Base-by-base conservation (phyloP, 129 eudicot species). In the Calendula officinalis region DNA sequence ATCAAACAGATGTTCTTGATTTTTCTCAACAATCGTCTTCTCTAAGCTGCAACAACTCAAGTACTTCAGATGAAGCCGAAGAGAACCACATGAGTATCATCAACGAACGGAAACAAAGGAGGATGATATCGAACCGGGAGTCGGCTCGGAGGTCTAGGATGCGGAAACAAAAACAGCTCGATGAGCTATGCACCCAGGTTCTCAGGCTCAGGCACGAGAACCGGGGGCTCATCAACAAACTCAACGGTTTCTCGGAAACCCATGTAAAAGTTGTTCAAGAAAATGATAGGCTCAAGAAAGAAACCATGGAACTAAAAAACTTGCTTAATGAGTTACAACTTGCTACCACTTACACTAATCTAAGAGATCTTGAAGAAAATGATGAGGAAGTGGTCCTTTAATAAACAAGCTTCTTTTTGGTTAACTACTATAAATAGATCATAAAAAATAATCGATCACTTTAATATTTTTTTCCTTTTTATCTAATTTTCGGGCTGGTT, bases 141-240 rank as follows among this genome's bases (percentile, higher is more conserved):
- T 89, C 97, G 3, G 97, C 97, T 16, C 50, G 97, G 4, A 75
- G 97, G 52, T 89, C 97, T 1, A 63, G 97, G 75, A 83, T 89
- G 95, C 67, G 97, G 68, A 89, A 89, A 53, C 97, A 89, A 77
- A 89, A 59, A 68, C 97, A 89, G 48, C 84, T 89, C 0, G 97
- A 89, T 55, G 97, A 89, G 77, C 88, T 89, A 5, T 78, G 88
- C 84, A 81, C 91, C 3, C 97, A 86, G 52, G 86, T 86, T 38
- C 75, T 81, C 22, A 81, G 76, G 43, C 82, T 89, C 14, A 70
- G 88, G 48, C 83, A 75, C 11, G 91, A 89, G 50, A 86, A 89
- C 34, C 69, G 64, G 34, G 74, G 68, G 44, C 91, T 89, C 45
- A 48, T 83, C 5, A 72, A 86, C 49, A 81, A 79, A 75, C 60